Base-by-base conservation (phyloP, 441 rosid genomes). In the Gossypium laxum region DNA sequence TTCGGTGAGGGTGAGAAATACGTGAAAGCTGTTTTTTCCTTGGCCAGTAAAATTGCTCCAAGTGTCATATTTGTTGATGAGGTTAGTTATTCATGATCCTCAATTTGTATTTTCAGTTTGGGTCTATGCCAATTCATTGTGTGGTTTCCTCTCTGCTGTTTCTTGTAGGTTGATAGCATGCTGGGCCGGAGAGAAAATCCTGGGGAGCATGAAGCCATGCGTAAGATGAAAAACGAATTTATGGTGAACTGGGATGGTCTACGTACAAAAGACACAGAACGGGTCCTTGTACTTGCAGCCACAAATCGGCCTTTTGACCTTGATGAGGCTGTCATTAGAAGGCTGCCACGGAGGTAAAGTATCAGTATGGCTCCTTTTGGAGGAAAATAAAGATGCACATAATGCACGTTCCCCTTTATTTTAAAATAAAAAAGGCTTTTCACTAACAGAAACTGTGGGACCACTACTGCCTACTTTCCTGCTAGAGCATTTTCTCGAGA, bases 1-100 rank as follows among this genome's bases (percentile, higher is more conserved):
- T 92, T 92, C 83, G 95, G 98, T 30, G 98, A 92, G 83, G 98
- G 95, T 28, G 98, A 92, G 84, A 92, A 92, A 81, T 90, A 88
- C 73, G 95, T 90, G 32, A 90, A 92, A 85, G 96, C 95, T 22
- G 95, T 92, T 56, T 92, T 92, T 79, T 92, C 96, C 1, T 79
- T 92, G 30, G 98, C 98, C 24, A 92, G 94, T 82, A 93, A 91
- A 83, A 88, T 91, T 70, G 85, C 98, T 70, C 97, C 98, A 5
- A 89, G 94, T 78, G 96, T 93, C 69, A 76, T 93, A 54, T 93
- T 93, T 83, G 97, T 93, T 72, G 97, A 93, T 22, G 98, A 93
- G 91, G 98, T 81, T 75, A 69, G 83, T 70, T 78, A 76, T 77
- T 62, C 41, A 1, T 19, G 50, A 26, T 65, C 73, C 45, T 72